phyloP scores from a whole-genome alignment of 2,329 filamentous ascomycete genomes.

The Septoria petroselini region DNA sequence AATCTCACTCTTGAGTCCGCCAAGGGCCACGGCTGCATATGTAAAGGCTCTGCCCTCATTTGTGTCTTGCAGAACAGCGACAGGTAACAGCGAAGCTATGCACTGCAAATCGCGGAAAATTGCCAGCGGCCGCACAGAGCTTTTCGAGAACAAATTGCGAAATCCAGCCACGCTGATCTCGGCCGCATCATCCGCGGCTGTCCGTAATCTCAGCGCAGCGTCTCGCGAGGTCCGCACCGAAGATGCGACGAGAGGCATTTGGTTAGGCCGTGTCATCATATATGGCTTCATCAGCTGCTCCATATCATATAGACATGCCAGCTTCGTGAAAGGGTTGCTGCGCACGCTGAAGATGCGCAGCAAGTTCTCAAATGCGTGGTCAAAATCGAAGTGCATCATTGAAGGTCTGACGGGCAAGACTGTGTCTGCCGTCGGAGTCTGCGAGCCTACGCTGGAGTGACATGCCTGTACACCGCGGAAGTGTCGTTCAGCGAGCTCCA shows the following conservation, averaged over 20 bases:
- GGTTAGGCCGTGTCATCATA: constrained; percentile 19
- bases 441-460: constrained; percentile 19
- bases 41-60: constrained; percentile 73
- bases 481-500: constrained; percentile 37
- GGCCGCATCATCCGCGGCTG: constrained; percentile 4
- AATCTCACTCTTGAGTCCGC: constrained; percentile 84
- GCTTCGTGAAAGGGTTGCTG: constrained; percentile 81
- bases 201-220: neutral
- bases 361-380: constrained; percentile 72
- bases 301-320: constrained; percentile 78
- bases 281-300: constrained; percentile 58
- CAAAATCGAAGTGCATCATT: constrained; percentile 51
- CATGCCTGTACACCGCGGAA: constrained; percentile 18
- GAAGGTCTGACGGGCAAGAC: constrained; percentile 1
- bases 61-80: constrained; percentile 56
- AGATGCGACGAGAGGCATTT: constrained; percentile 4
- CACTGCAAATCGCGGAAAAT: constrained; percentile 52
- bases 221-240: constrained; percentile 16
- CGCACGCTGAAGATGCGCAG: constrained; percentile 85
- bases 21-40: constrained; percentile 81
- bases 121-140: constrained; percentile 46
- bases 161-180: constrained; percentile 29
- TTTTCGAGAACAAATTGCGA: constrained; percentile 43
- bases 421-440: constrained; percentile 19
- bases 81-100: constrained; percentile 60